Conservation (phyloP, 2,329 filamentous ascomycete species). For the Dactylellina haptotyla region DNA sequence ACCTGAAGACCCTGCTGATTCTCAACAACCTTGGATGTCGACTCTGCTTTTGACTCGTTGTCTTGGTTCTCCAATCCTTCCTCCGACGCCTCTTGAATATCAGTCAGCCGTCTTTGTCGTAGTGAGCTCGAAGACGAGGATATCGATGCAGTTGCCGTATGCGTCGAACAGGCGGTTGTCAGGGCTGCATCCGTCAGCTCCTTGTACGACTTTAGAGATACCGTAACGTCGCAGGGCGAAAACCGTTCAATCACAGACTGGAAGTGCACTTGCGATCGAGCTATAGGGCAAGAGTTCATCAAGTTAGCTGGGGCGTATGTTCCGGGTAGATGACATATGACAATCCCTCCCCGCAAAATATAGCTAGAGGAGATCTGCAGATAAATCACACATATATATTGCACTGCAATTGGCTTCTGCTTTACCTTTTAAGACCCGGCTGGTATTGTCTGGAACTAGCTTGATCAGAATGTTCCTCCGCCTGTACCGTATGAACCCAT, state of each 20-base stretch:
- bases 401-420: not conserved
- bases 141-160: slow-evolving; percentile 85
- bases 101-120: slow-evolving; percentile 79
- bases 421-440: slow-evolving; percentile 89
- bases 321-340: too few relatives aligned
- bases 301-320: not conserved
- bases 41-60: slow-evolving; percentile 26
- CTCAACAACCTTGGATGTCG: slow-evolving; percentile 42
- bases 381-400: slow-evolving; percentile 11
- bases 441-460: slow-evolving; percentile 90
- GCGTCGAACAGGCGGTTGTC: slow-evolving; percentile 86
- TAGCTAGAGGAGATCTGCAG: not conserved
- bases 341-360: too few relatives aligned
- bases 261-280: slow-evolving; percentile 69
- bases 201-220: slow-evolving; percentile 77
- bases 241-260: slow-evolving; percentile 76
- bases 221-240: slow-evolving; percentile 84
- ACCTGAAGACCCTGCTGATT: slow-evolving; percentile 56
- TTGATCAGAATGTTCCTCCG: slow-evolving; percentile 91
- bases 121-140: slow-evolving; percentile 85
- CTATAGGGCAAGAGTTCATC: slow-evolving; percentile 37
- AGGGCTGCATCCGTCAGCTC: slow-evolving; percentile 89
- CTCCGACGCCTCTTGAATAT: slow-evolving; percentile 93
- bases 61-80: slow-evolving; percentile 66
- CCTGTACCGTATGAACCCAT: slow-evolving; percentile 89